A percentile compares a stretch with the other conserved stretches of the same genome.
These are phyloP conservation scores for Coemansia sp. DNA, from an alignment of 192 early-diverging fungal genomes.

Conservation along the genomic window DNA sequence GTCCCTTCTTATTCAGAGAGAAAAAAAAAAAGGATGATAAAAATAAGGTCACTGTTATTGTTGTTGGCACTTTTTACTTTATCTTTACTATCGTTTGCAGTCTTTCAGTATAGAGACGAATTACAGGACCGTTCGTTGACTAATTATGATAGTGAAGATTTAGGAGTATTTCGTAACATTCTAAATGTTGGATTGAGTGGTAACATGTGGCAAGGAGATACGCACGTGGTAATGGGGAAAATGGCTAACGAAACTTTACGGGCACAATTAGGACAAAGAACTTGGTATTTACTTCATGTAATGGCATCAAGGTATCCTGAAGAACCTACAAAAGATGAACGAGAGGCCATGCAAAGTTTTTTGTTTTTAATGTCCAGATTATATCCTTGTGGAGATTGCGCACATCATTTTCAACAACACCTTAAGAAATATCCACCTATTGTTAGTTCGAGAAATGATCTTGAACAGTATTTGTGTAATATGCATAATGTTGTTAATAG, in stretches of 20 bases:
- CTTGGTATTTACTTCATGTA: slow-evolving; percentile 92
- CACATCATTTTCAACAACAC: slow-evolving; percentile 79
- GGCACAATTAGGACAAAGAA: slow-evolving; percentile 82
- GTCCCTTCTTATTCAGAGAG: background rate
- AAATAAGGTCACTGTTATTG: slow-evolving; percentile 24
- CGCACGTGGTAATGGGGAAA: slow-evolving; percentile 64
- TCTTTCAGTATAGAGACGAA: slow-evolving; percentile 39
- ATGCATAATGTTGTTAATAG: slow-evolving; percentile 93
- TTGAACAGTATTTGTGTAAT: slow-evolving; percentile 84
- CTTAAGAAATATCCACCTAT: slow-evolving; percentile 77
- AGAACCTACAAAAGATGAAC: slow-evolving; percentile 73
- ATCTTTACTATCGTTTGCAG: slow-evolving; percentile 30
- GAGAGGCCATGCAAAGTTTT: slow-evolving; percentile 73
- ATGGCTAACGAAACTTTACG: slow-evolving; percentile 71
- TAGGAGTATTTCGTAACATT: slow-evolving; percentile 34
- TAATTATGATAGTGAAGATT: slow-evolving; percentile 29
- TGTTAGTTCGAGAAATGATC: slow-evolving; percentile 65
- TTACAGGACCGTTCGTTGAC: slow-evolving; percentile 37
- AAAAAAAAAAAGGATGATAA: slow-evolving; percentile 21
- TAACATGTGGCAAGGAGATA: slow-evolving; percentile 41
- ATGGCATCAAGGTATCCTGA: slow-evolving; percentile 87
- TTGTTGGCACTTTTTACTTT: slow-evolving; percentile 16
- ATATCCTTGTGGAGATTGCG: slow-evolving; percentile 98
- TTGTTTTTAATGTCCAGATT: slow-evolving; percentile 79
- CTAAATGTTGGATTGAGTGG: slow-evolving; percentile 21